A percentile compares a stretch with the other conserved stretches of the same genome.
phyloP scores from a whole-genome alignment of 73 alveolate species.

The Paramecium tetraurelia region DNA sequence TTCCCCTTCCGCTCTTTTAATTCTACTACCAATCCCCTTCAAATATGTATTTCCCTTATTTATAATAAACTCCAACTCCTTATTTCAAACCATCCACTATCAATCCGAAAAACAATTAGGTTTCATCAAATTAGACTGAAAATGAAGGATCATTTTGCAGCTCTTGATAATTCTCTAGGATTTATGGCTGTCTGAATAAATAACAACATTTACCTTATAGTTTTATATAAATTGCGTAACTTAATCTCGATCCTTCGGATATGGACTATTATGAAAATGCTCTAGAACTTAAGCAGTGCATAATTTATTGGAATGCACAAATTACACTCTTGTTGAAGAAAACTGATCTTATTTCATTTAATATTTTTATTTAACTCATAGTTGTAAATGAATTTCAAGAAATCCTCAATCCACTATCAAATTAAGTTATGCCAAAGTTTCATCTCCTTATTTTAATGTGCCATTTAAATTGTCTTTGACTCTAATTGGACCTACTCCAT shows the following conservation, averaged over 20 bases:
- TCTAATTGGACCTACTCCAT: slow-evolving; percentile 83
- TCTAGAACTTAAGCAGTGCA: background rate
- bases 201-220: background rate
- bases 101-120: background rate
- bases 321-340: background rate
- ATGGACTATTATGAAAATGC: background rate
- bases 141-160: background rate
- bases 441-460: background rate
- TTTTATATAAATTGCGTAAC: background rate
- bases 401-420: background rate
- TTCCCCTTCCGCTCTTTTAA: slow-evolving; percentile 66
- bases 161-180: background rate
- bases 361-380: background rate
- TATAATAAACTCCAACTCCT: background rate
- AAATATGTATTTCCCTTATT: slow-evolving; percentile 48
- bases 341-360: background rate
- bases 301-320: background rate
- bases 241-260: background rate
- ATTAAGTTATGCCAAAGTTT: background rate
- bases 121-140: background rate
- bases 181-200: background rate
- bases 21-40: slow-evolving; percentile 74
- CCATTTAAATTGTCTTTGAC: slow-evolving; percentile 64
- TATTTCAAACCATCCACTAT: background rate
- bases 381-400: background rate